phyloP scores from a whole-genome alignment of 768 basidiomycete genomes.

The Rossbeevera mucosa region DNA sequence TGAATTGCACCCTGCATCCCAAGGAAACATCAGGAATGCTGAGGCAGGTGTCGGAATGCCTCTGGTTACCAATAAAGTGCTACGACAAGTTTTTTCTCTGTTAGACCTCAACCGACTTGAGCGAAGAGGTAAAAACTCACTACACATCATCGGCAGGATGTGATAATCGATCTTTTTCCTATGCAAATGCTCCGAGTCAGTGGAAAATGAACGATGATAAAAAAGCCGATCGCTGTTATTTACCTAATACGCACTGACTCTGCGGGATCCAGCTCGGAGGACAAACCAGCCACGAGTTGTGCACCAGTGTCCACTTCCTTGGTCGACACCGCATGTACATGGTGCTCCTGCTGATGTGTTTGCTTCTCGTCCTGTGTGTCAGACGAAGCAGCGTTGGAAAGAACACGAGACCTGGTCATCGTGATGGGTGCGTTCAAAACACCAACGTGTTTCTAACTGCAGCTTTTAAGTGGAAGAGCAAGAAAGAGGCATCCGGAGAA shows the following conservation, averaged over 20 bases:
- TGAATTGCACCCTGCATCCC: too few relatives aligned
- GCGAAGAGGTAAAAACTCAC: conserved; percentile 37
- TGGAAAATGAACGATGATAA: background rate
- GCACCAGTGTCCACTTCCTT: conserved; percentile 61
- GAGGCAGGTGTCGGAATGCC: background rate
- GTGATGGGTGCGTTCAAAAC: background rate
- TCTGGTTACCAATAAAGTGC: conserved; percentile 50
- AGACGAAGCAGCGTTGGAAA: conserved; percentile 9
- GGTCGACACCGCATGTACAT: conserved; percentile 31
- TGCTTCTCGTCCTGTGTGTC: conserved; percentile 14
- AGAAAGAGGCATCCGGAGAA: background rate
- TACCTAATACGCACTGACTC: conserved; percentile 34
- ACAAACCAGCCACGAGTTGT: conserved; percentile 45
- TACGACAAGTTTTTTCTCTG: conserved; percentile 13
- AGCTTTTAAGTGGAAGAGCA: conserved; percentile 6
- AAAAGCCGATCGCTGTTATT: background rate
- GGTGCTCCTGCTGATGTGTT: conserved; percentile 1
- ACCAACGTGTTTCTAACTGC: background rate
- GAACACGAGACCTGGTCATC: conserved; percentile 1
- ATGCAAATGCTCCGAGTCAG: background rate
- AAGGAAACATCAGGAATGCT: background rate
- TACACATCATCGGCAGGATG: conserved; percentile 68
- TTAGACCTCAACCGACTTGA: background rate
- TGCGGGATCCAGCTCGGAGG: conserved; percentile 42
- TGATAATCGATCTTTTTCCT: conserved; percentile 64